Percentiles rank a stretch among this genome's conserved stretches.
These are phyloP conservation scores for Botrytis deweyae DNA, from an alignment of 2,329 filamentous ascomycete species.

Conservation along the genomic window DNA sequence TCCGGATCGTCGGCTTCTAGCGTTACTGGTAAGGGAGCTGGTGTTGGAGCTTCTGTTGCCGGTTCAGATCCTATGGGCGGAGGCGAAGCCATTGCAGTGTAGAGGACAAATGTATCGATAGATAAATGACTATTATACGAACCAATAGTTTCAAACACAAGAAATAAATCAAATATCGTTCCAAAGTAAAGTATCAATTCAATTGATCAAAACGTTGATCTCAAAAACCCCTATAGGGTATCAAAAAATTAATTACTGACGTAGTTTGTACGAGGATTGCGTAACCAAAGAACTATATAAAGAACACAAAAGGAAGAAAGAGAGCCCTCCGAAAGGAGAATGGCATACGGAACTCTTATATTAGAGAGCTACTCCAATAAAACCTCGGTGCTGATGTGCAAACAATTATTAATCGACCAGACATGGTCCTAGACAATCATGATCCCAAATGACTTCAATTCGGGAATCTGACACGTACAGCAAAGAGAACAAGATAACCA, in stretches of 20 bases:
- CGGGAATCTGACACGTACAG: background rate
- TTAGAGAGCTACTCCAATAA: background rate
- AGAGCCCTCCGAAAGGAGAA: background rate
- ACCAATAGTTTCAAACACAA: background rate
- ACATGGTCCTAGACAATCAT: slow-evolving; percentile 1
- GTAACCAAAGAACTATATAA: background rate
- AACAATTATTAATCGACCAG: background rate
- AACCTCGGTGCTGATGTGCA: background rate
- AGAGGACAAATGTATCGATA: background rate
- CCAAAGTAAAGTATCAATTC: background rate
- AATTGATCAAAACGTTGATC: background rate
- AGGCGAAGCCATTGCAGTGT: slow-evolving; percentile 8
- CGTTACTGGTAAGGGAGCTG: slow-evolving; percentile 2
- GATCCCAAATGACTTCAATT: background rate
- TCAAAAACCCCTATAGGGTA: background rate
- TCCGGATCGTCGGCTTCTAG: slow-evolving; percentile 14
- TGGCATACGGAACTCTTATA: background rate
- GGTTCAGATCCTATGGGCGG: background rate
- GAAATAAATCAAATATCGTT: background rate
- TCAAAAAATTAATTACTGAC: background rate
- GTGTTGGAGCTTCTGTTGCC: background rate
- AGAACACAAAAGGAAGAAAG: background rate
- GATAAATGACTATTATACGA: background rate
- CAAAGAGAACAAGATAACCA: background rate
- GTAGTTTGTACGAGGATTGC: background rate